phyloP scores from a whole-genome alignment of 139 green algal species.

The Auxenochlorella protothecoides region DNA sequence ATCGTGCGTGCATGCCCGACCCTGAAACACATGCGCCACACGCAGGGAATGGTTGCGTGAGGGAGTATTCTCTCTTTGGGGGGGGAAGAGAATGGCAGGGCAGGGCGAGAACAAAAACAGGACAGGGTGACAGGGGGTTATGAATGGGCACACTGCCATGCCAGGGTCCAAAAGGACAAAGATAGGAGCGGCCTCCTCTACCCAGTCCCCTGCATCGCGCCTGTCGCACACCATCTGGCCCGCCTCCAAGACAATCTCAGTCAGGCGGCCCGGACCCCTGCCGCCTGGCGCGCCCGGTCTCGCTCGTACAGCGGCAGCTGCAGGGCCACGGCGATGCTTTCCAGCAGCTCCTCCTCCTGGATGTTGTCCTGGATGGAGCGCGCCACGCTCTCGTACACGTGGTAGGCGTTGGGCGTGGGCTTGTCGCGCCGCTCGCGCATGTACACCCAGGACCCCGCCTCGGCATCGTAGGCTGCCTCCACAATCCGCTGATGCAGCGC shows the following conservation, averaged over 20 bases:
- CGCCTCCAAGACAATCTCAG: neutral
- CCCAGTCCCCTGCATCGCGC: neutral
- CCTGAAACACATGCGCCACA: too few species aligned
- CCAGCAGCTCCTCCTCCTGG: conserved; percentile 25
- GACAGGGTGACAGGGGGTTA: too few species aligned
- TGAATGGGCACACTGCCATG: too few species aligned
- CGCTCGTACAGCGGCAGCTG: conserved; percentile 9
- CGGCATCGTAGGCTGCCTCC: conserved; percentile 67
- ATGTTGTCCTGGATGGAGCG: conserved; percentile 41
- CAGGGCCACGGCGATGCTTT: conserved; percentile 10
- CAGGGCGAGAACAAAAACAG: too few species aligned
- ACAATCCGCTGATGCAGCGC: conserved; percentile 53
- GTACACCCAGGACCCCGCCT: conserved; percentile 54
- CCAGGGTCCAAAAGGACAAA: neutral
- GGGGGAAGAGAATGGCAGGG: too few species aligned
- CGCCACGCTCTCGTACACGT: conserved; percentile 61
- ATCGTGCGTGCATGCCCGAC: too few species aligned
- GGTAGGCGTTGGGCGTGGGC: conserved; percentile 58
- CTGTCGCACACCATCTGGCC: neutral
- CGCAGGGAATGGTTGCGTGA: too few species aligned
- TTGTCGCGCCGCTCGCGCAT: conserved; percentile 82
- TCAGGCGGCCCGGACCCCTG: neutral
- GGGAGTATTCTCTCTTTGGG: too few species aligned
- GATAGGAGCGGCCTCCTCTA: neutral
- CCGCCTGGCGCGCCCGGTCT: conserved; percentile 2